A percentile compares a stretch with the other conserved stretches of the same genome.
Conservation (phyloP, 768 basidiomycete species). For the Daedaleopsis nitida region DNA sequence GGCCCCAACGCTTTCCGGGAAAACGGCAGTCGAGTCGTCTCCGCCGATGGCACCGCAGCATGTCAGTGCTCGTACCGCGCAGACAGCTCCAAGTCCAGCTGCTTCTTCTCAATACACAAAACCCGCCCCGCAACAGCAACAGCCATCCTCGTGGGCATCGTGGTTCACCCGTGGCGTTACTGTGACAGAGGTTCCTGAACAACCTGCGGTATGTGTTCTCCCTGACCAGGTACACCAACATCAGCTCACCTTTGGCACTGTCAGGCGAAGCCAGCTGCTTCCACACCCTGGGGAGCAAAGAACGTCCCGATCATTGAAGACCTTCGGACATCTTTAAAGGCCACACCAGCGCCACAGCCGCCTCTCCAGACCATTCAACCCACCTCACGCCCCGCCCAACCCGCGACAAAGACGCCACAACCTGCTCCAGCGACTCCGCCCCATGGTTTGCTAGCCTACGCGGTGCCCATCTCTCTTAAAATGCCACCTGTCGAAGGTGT, state of each 20-base stretch:
- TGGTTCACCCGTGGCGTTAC: conserved; percentile 2
- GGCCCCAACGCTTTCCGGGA: conserved; percentile 1
- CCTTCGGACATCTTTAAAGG: not conserved
- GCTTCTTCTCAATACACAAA: conserved; percentile 3
- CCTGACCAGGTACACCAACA: not conserved
- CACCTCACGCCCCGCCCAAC: not conserved
- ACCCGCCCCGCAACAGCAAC: not conserved
- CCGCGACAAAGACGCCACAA: not conserved
- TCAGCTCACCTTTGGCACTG: not conserved
- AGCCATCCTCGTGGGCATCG: not conserved
- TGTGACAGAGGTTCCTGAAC: conserved; percentile 3
- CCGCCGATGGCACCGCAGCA: not conserved
- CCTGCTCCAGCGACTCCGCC: not conserved
- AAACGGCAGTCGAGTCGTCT: not conserved
- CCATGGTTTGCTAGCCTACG: conserved; percentile 8
- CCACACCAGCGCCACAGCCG: not conserved
- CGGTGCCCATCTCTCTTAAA: conserved; percentile 10
- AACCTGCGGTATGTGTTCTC: conserved; percentile 5
- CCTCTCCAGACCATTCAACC: not conserved
- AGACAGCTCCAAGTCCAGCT: not conserved
- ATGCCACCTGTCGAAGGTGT: not conserved
- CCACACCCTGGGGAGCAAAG: not conserved
- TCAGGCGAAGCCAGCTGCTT: not conserved
- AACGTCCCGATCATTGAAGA: conserved; percentile 8
- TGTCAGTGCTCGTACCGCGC: not conserved